Base-by-base conservation (phyloP, 257 asterid genomes). In the Solanum infundibuliforme region DNA sequence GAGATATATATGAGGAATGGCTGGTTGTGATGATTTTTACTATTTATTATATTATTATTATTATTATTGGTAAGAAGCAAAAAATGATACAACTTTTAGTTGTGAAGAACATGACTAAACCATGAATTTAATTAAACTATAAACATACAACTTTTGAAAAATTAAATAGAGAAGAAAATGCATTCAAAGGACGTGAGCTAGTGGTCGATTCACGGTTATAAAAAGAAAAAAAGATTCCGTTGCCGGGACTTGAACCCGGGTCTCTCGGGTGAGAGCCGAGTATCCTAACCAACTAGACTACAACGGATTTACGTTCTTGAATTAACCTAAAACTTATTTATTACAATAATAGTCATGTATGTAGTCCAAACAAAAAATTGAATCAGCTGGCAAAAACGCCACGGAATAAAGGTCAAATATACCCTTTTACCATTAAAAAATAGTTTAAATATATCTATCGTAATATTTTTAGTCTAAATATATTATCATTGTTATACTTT, bases 211-310 rank as follows among this genome's bases (percentile, higher is more conserved):
- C 21, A 52, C 23, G 4, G 8, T 52, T 52, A 16, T 52, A 14
- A 52, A 55, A 55, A 7, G n/a, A 55, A 21, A 7, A 58, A 8
- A 20, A 20, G 0, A 55, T 82, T 82, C 69, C 43, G 43, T 96
- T 95, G 96, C 98, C 96, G 97, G 98, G 97, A 94, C 94, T 92
- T 75, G 96, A 95, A 96, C 98, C 95, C 98, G 94, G 96, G 97
- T 94, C 97, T 92, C 96, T 93, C 94, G 95, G 98, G 98, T 95
- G 98, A 95, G 98, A 94, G 96, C 96, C 96, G 95, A 95, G 95
- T 94, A 94, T 94, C 98, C 98, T 95, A 65, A 94, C 98, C 98
- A 96, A 36, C 98, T 95, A 96, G 98, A 96, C 98, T 94, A 96
- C 98, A 94, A 96, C 94, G 98, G 95, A 94, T 2, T 3, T 1